phyloP scores from a whole-genome alignment of 2,329 filamentous ascomycete genomes.

The Cordyceps militaris region DNA sequence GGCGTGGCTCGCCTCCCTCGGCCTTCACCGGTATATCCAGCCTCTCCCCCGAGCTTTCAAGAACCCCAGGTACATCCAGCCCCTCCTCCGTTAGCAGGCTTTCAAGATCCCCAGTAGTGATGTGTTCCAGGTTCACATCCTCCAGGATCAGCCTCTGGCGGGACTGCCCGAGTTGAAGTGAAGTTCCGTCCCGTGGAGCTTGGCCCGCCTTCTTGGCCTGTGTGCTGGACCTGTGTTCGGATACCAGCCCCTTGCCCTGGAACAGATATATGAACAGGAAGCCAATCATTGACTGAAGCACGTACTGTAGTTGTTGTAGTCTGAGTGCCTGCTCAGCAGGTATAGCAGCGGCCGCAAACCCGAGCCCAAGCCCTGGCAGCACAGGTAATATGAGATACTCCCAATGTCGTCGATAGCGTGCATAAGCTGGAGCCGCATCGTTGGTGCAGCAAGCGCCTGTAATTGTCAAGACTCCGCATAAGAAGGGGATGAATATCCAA shows the following conservation, averaged over 20 bases:
- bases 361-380: background rate
- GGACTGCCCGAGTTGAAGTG: background rate
- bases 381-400: background rate
- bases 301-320: background rate
- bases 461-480: background rate
- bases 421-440: background rate
- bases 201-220: background rate
- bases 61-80: background rate
- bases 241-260: background rate
- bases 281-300: background rate
- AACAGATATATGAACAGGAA: background rate
- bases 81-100: background rate
- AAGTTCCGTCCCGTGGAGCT: background rate
- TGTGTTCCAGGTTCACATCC: background rate
- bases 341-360: background rate
- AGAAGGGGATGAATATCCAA: background rate
- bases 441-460: background rate
- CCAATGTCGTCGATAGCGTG: background rate
- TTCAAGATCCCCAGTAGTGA: background rate
- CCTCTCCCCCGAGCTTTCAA: background rate
- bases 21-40: background rate
- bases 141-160: background rate
- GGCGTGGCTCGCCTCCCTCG: background rate
- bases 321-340: background rate
- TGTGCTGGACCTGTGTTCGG: background rate